Evolutionary conservation across 345 rosid genomes (phyloP).

Genomic region (Barbarea vulgaris): DNA sequence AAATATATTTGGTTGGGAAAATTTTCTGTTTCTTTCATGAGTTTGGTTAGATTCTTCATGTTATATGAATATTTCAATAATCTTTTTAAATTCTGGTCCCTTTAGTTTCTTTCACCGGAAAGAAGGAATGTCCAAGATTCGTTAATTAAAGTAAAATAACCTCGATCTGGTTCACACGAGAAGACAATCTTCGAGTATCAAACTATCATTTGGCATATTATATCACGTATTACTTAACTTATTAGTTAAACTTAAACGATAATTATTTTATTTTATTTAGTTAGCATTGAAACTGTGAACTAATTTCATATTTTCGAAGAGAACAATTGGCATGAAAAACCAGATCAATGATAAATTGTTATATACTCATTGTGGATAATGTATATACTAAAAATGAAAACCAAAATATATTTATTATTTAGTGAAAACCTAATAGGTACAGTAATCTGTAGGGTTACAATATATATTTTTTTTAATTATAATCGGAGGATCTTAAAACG

Average conservation of each 20-base stretch:
- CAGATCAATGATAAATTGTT: neutral
- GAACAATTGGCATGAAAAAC: neutral
- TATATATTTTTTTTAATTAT: too few species aligned
- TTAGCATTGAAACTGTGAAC: neutral
- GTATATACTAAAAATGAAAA: neutral
- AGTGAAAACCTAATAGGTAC: neutral
- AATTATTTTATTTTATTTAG: neutral
- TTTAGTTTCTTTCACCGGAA: constrained; percentile 25
- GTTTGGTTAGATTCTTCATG: constrained; percentile 28
- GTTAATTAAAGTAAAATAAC: constrained; percentile 25
- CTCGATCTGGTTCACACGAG: constrained; percentile 33
- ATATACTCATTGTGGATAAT: neutral
- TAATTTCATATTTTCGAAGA: neutral
- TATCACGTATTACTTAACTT: neutral
- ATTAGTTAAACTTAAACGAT: neutral
- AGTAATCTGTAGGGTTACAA: neutral
- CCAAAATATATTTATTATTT: neutral
- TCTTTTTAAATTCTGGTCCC: constrained; percentile 6
- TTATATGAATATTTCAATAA: neutral
- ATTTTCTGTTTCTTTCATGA: neutral
- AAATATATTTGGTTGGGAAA: constrained; percentile 27
- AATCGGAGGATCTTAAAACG: too few species aligned
- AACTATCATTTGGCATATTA: neutral
- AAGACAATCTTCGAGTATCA: constrained; percentile 9
- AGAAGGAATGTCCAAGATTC: constrained; percentile 32